These are phyloP conservation scores for Albugo candida DNA, from an alignment of 352 stramenopile genomes.

Conservation along the genomic window DNA sequence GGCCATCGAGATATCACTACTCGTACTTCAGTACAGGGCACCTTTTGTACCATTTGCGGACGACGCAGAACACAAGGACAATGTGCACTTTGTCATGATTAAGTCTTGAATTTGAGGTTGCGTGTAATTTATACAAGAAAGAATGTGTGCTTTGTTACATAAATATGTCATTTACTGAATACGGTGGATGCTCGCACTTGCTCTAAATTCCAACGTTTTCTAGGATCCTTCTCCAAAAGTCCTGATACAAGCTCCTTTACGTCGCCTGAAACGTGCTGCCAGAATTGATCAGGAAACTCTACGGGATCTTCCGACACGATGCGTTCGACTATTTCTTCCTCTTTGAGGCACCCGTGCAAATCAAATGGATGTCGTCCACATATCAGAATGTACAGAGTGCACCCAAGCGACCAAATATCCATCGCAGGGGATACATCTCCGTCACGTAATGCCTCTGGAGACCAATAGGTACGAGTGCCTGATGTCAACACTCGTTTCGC, in stretches of 20 bases:
- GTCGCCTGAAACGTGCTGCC: constrained; percentile 22
- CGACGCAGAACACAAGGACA: too few species aligned
- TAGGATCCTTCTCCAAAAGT: constrained; percentile 53
- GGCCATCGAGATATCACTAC: too few species aligned
- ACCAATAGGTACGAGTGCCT: constrained; percentile 72
- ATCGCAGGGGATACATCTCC: constrained; percentile 46
- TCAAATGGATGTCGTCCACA: constrained; percentile 75
- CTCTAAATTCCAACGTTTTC: constrained; percentile 20
- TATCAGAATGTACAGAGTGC: constrained; percentile 78
- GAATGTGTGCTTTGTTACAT: too few species aligned
- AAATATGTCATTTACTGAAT: too few species aligned
- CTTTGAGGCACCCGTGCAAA: constrained; percentile 42
- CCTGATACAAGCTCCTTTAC: constrained; percentile 45
- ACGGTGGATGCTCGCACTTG: constrained; percentile 13
- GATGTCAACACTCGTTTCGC: constrained; percentile 15
- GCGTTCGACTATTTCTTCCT: constrained; percentile 55
- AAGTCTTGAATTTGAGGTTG: too few species aligned
- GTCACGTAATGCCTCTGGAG: constrained; percentile 41
- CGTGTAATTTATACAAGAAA: too few species aligned
- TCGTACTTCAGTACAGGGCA: too few species aligned
- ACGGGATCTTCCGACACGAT: constrained; percentile 26
- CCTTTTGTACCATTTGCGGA: too few species aligned
- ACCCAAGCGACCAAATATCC: constrained; percentile 80
- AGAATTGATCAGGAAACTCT: constrained; percentile 36
- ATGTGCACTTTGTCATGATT: too few species aligned